Evolutionary conservation across 2,329 filamentous ascomycete genomes (phyloP).

Genomic region (Alternaria infectoria): DNA sequence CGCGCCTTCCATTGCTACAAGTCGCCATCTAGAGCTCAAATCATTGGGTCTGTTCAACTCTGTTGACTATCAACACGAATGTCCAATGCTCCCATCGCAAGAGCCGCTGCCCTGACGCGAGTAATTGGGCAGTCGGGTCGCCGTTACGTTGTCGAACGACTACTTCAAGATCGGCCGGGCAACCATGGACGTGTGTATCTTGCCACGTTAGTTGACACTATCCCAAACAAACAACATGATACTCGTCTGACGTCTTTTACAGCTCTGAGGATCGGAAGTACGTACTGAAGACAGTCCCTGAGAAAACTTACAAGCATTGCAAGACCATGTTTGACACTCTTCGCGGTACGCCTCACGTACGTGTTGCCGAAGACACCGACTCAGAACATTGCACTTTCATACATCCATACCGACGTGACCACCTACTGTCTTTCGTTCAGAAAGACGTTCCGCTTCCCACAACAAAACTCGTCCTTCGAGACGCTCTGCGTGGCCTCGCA

Average conservation of each 20-base stretch:
- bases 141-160: conserved; percentile 15
- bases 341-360: conserved; percentile 10
- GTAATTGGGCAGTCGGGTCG: conserved; percentile 15
- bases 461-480: conserved; percentile 54
- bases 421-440: conserved; percentile 53
- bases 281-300: background rate
- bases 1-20: background rate
- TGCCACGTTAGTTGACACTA: conserved; percentile 4
- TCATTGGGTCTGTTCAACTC: background rate
- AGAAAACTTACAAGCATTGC: conserved; percentile 13
- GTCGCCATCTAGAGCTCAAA: background rate
- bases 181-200: conserved; percentile 2
- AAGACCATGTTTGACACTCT: conserved; percentile 19
- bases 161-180: conserved; percentile 1
- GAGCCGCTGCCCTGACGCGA: conserved; percentile 12
- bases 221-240: background rate
- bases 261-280: conserved; percentile 5
- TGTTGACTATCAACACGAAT: background rate
- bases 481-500: conserved; percentile 10
- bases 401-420: conserved; percentile 52
- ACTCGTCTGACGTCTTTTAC: background rate
- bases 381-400: conserved; percentile 56
- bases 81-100: background rate
- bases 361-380: conserved; percentile 47
- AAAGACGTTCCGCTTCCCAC: conserved; percentile 47